Evolutionary conservation across 2,329 filamentous ascomycete species (phyloP), one percentile per base, ranked within the genome.

Genomic region (Cercospora zeae-maydis): DNA sequence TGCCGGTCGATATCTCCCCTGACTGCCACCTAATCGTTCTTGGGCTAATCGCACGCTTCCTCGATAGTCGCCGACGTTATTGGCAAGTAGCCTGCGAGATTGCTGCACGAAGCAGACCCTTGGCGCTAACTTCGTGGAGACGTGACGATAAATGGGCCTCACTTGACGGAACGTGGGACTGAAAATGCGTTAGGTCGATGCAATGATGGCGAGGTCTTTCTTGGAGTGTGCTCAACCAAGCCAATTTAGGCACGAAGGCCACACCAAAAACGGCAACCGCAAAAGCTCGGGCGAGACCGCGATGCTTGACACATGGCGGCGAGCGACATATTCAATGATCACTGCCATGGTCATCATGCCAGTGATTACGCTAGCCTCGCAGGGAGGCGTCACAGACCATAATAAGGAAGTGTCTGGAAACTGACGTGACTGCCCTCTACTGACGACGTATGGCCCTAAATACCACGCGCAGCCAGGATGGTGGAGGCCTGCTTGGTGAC

Each of bases 261-360:
- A 24, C 42, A 13, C 27, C 42, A n/a, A 49, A n/a, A 30, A 2
- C 11, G 21, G 39, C 16, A 49, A 49, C 42, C 42, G 24, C 42
- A 27, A 49, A 27, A 27, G 21, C 27, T 30, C 42, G n/a, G 7
- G 24, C 42, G 24, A 49, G 11, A 11, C 14, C 14, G 21, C 21
- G 13, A 49, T 49, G 21, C 21, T 21, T 13, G 42, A 49, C 6
- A 14, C 42, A 30, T 27, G 42, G 27, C 27, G 30, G 16, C 27
- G 30, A 53, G 16, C 34, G 14, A 6, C 47, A n/a, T 21, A 16
- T 45, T 45, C n/a, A 45, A 34, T 53, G 49, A 53, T 53, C 49
- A 53, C 27, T 53, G 49, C 14, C 49, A 34, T 53, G 49, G 49
- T 53, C 49, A 53, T 53, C 49, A 53, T 53, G 49, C 49, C 49